Percentiles rank a stretch among this genome's conserved stretches.
Evolutionary conservation across 2,329 filamentous ascomycete species (phyloP).

Genomic region (Aspergillus quadricinctus): DNA sequence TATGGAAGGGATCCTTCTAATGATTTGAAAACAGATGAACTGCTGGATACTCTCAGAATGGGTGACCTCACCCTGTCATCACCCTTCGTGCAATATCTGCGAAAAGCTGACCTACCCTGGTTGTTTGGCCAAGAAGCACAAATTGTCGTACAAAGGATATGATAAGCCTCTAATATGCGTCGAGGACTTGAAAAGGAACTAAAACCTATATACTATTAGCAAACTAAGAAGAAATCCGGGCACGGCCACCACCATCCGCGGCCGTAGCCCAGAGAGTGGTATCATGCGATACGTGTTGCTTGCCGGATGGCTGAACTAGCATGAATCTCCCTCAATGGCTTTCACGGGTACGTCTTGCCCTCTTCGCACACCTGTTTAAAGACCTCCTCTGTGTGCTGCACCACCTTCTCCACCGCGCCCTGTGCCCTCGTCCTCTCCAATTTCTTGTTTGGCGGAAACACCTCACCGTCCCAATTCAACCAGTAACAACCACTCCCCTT

Average conservation of each 20-base stretch:
- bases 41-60: too few relatives aligned
- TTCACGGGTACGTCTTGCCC: constrained; percentile 14
- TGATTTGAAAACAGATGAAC: too few relatives aligned
- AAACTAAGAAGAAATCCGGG: neutral
- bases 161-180: neutral
- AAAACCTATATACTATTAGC: neutral
- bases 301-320: neutral
- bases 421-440: constrained; percentile 2
- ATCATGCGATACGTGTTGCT: neutral
- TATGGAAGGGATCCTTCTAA: too few relatives aligned
- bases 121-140: too few relatives aligned
- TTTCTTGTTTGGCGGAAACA: constrained; percentile 6
- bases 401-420: constrained; percentile 11
- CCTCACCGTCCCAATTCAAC: constrained; percentile 11
- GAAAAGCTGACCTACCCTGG: too few relatives aligned
- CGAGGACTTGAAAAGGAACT: neutral
- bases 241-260: neutral
- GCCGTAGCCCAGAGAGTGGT: neutral
- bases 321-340: constrained; percentile 33
- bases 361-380: constrained; percentile 11
- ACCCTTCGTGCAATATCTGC: too few relatives aligned
- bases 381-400: constrained; percentile 12
- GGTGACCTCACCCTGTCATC: too few relatives aligned
- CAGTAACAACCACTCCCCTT: constrained; percentile 15
- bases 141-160: too few relatives aligned